These are phyloP conservation scores for Nemania sp. DNA, from an alignment of 2,329 filamentous ascomycete genomes.

Conservation along the genomic window DNA sequence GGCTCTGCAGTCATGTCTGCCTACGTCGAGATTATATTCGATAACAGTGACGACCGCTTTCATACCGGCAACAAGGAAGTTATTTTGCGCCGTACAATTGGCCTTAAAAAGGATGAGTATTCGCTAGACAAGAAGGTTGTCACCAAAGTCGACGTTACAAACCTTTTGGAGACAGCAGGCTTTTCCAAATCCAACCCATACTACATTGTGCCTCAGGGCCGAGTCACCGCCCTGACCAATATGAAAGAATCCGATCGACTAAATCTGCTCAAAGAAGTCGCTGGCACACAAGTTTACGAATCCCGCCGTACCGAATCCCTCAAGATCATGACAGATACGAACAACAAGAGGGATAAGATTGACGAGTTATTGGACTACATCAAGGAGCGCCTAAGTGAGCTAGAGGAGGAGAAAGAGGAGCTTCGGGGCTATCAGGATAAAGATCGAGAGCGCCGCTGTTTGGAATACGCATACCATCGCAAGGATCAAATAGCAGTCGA, in stretches of 20 bases:
- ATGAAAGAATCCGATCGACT: slow-evolving; percentile 97
- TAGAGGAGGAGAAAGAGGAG: slow-evolving; percentile 98
- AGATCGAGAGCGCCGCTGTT: slow-evolving; percentile 88
- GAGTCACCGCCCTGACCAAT: slow-evolving; percentile 94
- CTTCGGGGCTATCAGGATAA: slow-evolving; percentile 94
- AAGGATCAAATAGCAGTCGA: slow-evolving; percentile 86
- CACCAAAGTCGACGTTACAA: slow-evolving; percentile 93
- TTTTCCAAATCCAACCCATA: slow-evolving; percentile 98
- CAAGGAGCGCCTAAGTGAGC: slow-evolving; percentile 85
- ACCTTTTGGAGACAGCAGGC: slow-evolving; percentile 92
- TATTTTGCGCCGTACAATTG: slow-evolving; percentile 91
- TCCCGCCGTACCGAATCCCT: slow-evolving; percentile 88
- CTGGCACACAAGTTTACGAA: slow-evolving; percentile 97
- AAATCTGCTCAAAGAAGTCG: slow-evolving; percentile 95
- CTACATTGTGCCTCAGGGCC: slow-evolving; percentile 98
- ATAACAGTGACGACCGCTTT: slow-evolving; percentile 96
- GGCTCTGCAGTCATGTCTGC: slow-evolving; percentile 98
- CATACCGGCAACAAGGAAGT: slow-evolving; percentile 93
- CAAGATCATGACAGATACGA: slow-evolving; percentile 97
- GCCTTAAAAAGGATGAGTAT: slow-evolving; percentile 98
- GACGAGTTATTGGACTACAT: slow-evolving; percentile 93
- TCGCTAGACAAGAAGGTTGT: slow-evolving; percentile 97
- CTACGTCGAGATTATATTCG: slow-evolving; percentile 99
- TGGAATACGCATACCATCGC: slow-evolving; percentile 95
- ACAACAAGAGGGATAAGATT: slow-evolving; percentile 93